Evolutionary conservation across 1,284 basidiomycete species (phyloP).

Genomic region (Inonotus obliquus): DNA sequence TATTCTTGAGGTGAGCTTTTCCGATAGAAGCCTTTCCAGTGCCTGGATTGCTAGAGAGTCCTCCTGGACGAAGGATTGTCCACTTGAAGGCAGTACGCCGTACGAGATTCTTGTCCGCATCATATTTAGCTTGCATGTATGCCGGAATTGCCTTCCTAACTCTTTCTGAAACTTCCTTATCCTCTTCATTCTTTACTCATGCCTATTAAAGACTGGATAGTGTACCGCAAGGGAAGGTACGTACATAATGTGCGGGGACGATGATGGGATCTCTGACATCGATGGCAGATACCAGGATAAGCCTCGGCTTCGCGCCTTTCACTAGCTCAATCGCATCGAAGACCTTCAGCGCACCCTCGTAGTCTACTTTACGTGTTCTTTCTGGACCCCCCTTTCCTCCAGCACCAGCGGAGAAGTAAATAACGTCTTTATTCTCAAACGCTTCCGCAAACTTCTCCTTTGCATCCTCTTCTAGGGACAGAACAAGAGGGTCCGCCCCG

Average conservation of each 20-base stretch:
- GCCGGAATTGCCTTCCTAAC: constrained; percentile 38
- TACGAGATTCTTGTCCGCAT: constrained; percentile 65
- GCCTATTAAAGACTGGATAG: background rate
- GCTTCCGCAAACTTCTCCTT: constrained; percentile 43
- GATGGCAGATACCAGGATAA: constrained; percentile 64
- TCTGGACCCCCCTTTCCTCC: constrained; percentile 64
- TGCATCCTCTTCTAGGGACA: constrained; percentile 56
- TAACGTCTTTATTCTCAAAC: constrained; percentile 47
- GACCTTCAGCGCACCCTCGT: constrained; percentile 66
- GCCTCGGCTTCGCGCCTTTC: constrained; percentile 41
- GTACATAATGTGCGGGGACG: constrained; percentile 54
- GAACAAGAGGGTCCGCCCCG: constrained; percentile 46
- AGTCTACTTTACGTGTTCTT: constrained; percentile 64
- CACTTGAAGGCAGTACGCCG: constrained; percentile 57
- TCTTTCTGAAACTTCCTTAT: constrained; percentile 41
- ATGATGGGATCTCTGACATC: constrained; percentile 54
- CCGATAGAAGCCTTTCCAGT: constrained; percentile 53
- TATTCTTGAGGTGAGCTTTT: constrained; percentile 44
- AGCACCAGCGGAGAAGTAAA: constrained; percentile 67
- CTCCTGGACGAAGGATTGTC: constrained; percentile 67
- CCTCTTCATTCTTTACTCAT: constrained; percentile 39
- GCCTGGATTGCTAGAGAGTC: constrained; percentile 49
- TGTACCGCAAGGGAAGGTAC: constrained; percentile 21
- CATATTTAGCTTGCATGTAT: constrained; percentile 64
- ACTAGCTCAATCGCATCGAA: constrained; percentile 65